Base-by-base conservation (phyloP, 331 rosid genomes). In the Malus hybrid region DNA sequence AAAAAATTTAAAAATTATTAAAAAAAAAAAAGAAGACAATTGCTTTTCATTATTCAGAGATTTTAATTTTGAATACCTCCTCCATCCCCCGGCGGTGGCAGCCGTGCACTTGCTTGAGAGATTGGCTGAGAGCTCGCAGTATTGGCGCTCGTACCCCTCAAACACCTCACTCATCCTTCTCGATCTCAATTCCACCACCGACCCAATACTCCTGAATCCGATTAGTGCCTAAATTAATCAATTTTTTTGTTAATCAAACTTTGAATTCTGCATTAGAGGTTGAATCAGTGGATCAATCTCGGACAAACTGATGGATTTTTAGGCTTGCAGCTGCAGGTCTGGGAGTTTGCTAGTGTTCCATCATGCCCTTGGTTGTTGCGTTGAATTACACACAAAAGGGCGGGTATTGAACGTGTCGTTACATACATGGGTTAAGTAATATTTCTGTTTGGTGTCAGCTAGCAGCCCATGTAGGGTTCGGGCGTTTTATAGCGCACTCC, bases 101-200 rank as follows among this genome's bases (percentile, higher is more conserved):
- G 85, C 80, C 34, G 87, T 79, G 77, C 87, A 86, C 52, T 87
- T 85, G 65, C 75, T 66, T 14, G 85, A 80, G 73, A 90, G 76
- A 81, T 80, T 83, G 31, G 83, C 82, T 3, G 89, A 88, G 28
- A 86, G 80, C 74, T 88, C 92, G 82, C 89, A 81, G 67, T 78
- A 88, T 75, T 86, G 88, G 75, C 87, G 89, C 75, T 90, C 90
- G 78, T 87, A 90, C 2, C 88, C 85, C 36, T 90, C 88, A 67
- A 90, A 88, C 50, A 88, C 90, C 70, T 64, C 81, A 78, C 90
- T 86, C 90, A 88, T 90, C 9, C 56, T 78, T 77, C 67, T 79
- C n/a, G 79, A 55, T 82, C 71, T 42, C 72, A 5, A 56, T 33
- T 73, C 72, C 57, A 20, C 77, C 56, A 70, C 85, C 83, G 76